Base-by-base conservation (phyloP, 1,284 basidiomycete genomes). In the Cryptococcus sp. region DNA sequence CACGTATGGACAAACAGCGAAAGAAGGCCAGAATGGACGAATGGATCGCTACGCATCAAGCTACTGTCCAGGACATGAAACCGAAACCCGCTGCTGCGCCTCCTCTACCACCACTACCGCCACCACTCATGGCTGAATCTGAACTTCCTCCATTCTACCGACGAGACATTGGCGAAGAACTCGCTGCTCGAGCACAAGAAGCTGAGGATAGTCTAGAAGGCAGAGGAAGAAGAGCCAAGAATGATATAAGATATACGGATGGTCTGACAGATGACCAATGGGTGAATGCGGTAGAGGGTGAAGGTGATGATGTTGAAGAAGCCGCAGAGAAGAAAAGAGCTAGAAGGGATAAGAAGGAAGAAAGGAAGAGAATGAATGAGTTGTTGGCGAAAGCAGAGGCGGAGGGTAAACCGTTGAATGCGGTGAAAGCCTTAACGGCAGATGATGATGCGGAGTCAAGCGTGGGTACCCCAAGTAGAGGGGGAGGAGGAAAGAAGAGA, bases 101-200 rank as follows among this genome's bases (percentile, higher is more conserved):
- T 23, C 23, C 23, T 2, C 84, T 85, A n/a, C 87, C 87, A 37
- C 89, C 84, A 61, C 84, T 87, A 0, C 92, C 90, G 0, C 83
- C 80, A 51, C 83, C 83, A 0, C 83, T 99, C 43, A 90, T 98
- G 72, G 84, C 88, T 62, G 82, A 96, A 50, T 86, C 87, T 52
- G 96, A 99, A 73, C 82, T 99, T 35, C 95, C 96, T 0, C 86
- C 90, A 44, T 90, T 91, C 71, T 99, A 98, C 75, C 88, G 87
- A 65, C 85, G 71, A 38, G 74, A 78, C 58, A 87, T 78, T 54
- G 74, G 68, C 1, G 67, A 73, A 54, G 70, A 73, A 58, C 63
- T 74, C 86, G 76, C 75, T 8, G 58, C 65, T 5, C 65, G 71
- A 42, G 66, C 53, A 60, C 53, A 65, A 62, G 68, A 89, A 43